Percentiles rank a stretch among this genome's conserved stretches.
Conservation (phyloP, 2,329 filamentous ascomycete genomes). For the Colletotrichum tanaceti region DNA sequence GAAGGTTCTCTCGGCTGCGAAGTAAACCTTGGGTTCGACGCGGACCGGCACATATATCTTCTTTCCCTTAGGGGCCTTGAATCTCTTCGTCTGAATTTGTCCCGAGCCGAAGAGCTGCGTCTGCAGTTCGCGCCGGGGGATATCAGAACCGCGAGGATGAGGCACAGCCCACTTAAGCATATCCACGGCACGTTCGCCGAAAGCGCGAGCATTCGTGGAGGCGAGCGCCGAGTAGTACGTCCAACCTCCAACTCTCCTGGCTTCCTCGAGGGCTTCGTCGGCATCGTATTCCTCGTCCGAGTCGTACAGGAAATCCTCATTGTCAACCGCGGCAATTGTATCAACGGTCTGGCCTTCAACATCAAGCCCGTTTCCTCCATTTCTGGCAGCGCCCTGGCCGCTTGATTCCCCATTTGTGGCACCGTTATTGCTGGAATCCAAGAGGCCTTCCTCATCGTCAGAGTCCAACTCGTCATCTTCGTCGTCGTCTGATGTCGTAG, state of each 20-base stretch:
- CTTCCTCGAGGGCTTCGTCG: conserved; percentile 80
- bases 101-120: conserved; percentile 65
- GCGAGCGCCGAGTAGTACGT: conserved; percentile 75
- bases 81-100: conserved; percentile 67
- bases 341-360: conserved; percentile 85
- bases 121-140: conserved; percentile 68
- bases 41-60: conserved; percentile 96
- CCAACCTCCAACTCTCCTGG: conserved; percentile 79
- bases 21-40: conserved; percentile 97
- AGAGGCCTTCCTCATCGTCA: conserved; percentile 51
- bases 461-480: conserved; percentile 73
- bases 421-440: conserved; percentile 23
- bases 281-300: conserved; percentile 86
- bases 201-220: conserved; percentile 55
- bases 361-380: conserved; percentile 64
- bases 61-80: conserved; percentile 84
- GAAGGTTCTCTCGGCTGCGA: conserved; percentile 95
- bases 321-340: conserved; percentile 63
- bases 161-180: conserved; percentile 65
- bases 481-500: conserved; percentile 81
- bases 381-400: conserved; percentile 50
- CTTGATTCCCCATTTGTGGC: conserved; percentile 52
- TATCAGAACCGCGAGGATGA: conserved; percentile 63
- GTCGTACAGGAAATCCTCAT: conserved; percentile 89
- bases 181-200: conserved; percentile 56